These are phyloP conservation scores for Tylopilus intermedius DNA, from an alignment of 768 basidiomycete species.

Conservation along the genomic window DNA sequence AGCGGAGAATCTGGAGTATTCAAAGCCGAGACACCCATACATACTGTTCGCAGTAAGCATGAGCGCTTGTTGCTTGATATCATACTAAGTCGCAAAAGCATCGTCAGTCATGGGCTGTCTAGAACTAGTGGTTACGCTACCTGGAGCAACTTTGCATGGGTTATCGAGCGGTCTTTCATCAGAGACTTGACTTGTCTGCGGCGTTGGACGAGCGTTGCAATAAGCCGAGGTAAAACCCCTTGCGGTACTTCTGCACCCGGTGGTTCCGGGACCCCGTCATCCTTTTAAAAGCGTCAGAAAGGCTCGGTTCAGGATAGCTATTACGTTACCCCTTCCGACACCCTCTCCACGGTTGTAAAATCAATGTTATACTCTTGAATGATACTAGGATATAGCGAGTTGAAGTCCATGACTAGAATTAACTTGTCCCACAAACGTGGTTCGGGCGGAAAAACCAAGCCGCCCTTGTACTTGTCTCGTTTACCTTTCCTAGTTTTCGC, in stretches of 20 bases:
- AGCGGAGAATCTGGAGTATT: slow-evolving; percentile 94
- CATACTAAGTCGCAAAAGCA: slow-evolving; percentile 52
- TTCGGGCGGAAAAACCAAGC: slow-evolving; percentile 95
- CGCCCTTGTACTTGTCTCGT: slow-evolving; percentile 97
- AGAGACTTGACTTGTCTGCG: slow-evolving; percentile 86
- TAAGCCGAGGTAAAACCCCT: slow-evolving; percentile 91
- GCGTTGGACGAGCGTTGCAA: slow-evolving; percentile 90
- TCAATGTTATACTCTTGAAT: slow-evolving; percentile 99
- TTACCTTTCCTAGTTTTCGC: slow-evolving; percentile 57
- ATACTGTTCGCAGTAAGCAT: slow-evolving; percentile 99
- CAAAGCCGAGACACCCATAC: slow-evolving; percentile 99
- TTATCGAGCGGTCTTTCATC: slow-evolving; percentile 83
- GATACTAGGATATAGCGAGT: slow-evolving; percentile 97
- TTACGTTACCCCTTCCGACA: slow-evolving; percentile 50
- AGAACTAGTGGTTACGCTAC: slow-evolving; percentile 35
- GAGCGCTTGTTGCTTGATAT: slow-evolving; percentile 94
- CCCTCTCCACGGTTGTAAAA: slow-evolving; percentile 88
- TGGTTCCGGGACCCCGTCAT: slow-evolving; percentile 88
- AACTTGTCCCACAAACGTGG: slow-evolving; percentile 94
- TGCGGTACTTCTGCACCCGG: slow-evolving; percentile 66
- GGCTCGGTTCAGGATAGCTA: not conserved
- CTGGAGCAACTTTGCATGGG: slow-evolving; percentile 77
- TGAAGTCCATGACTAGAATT: slow-evolving; percentile 99
- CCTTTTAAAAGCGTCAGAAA: slow-evolving; percentile 30
- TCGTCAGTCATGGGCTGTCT: not conserved